Evolutionary conservation across 2,329 filamentous ascomycete genomes (phyloP), one percentile per base, ranked within the genome.

Genomic region (Exophiala oligosperma): DNA sequence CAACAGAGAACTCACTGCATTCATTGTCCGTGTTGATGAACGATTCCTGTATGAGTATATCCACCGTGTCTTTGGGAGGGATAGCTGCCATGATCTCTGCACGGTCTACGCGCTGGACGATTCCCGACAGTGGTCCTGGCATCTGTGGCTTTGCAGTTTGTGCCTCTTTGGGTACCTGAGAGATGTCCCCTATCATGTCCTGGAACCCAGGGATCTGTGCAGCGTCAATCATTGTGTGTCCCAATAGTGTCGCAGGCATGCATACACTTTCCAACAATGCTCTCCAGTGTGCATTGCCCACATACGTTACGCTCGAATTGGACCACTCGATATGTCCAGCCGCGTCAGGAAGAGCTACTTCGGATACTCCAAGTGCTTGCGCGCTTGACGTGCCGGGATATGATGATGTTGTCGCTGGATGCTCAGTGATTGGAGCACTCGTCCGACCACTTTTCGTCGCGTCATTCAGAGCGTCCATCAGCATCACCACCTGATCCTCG

Each of bases 241-340:
- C 11, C 8, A 35, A 35, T 9, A 2, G 32, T 11, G 11, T 35
- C 32, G 32, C 7, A 11, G 32, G 2, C 32, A 35, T 35, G 23
- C 54, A 11, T 46, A 56, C 50, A 11, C 35, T 46, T 49, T 37
- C 35, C 32, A 54, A 12, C 6, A 54, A 50, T 6, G 50, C 38
- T n/a, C 57, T 24, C 54, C 50, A 54, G 49, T 61, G 54, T 26
- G 38, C 14, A 29, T 48, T 51, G 4, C 51, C 56, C 8, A 59
- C 46, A 76, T 72, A 9, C 74, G 68, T 46, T 68, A 47, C 37
- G 17, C 37, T 67, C 73, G 74, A 76, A 56, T 75, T 73, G 23
- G 71, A 67, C 11, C 71, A 69, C n/a, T 72, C 74, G 11, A 73
- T 67, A 57, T 76, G 76, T 6, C 51, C 56, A 17, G 47, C 5